Evolutionary conservation across 2,329 filamentous ascomycete species (phyloP), one percentile per base, ranked within the genome.

Genomic region (Colletotrichum euphorbiae): DNA sequence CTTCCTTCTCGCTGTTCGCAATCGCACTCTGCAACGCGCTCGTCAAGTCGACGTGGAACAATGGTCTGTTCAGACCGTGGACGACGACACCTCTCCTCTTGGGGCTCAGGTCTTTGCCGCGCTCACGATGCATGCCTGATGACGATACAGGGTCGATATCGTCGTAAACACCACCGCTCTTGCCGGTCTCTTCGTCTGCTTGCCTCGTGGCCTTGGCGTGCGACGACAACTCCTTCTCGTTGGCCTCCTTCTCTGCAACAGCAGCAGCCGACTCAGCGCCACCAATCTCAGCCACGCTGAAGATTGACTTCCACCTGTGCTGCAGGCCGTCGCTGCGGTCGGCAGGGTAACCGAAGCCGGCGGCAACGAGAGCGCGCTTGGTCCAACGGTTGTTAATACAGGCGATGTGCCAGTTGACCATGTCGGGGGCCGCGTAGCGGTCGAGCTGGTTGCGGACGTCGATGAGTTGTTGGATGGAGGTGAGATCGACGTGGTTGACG

Each of bases 351-450:
- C 95, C 95, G 75, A 98, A 98, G 12, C 95, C 95, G 24, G 92
- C 95, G 2, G 92, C 89, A 4, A 91, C 91, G 48, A 98, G 89
- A 4, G 93, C 94, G 36, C 94, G 91, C 82, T 97, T 97, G 24
- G 94, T 95, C 95, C 95, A 98, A 65, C 93, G 88, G 83, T 96
- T 98, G 81, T 91, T 94, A 81, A 98, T 92, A 79, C 90, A 91
- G n/a, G 94, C 93, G 71, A 98, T 91, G 79, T 98, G 96, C 94
- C 95, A 98, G 77, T 98, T 93, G 4, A 98, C 94, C 2, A 86
- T 84, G 19, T 94, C 89, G 0, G 95, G 95, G 0, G 91, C 79
- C 1, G 93, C 88, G 76, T 97, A 97, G 19, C 89, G 86, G 77
- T 98, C 95, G 28, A 98, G 89, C 77, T 98, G 94, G 78, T 97